A percentile compares a stretch with the other conserved stretches of the same genome.
phyloP scores from a whole-genome alignment of 371 early-diverging fungal species.

The Mortierella sp. region DNA sequence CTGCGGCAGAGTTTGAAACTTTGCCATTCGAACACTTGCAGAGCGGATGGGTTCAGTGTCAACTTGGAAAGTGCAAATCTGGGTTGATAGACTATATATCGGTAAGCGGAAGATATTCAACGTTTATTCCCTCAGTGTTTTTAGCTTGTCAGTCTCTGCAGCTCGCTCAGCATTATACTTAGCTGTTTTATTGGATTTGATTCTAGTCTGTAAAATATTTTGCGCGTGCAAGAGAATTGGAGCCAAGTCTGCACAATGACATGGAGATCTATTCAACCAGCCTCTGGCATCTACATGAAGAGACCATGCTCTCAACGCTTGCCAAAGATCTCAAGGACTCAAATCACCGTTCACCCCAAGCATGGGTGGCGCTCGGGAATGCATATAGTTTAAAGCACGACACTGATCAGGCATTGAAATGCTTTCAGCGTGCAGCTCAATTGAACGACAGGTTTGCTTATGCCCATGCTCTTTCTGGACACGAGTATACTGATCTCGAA shows the following conservation, averaged over 20 bases:
- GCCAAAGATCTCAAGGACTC: constrained; percentile 74
- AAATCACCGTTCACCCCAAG: constrained; percentile 73
- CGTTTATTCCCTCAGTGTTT: neutral
- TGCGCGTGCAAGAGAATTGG: constrained; percentile 61
- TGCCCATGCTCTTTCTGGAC: constrained; percentile 84
- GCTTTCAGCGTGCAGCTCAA: constrained; percentile 81
- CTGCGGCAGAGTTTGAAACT: constrained; percentile 58
- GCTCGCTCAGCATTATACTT: too few relatives aligned
- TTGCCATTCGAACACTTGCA: constrained; percentile 62
- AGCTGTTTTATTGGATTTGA: neutral
- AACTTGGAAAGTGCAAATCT: constrained; percentile 71
- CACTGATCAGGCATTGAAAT: constrained; percentile 78
- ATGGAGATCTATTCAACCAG: constrained; percentile 84
- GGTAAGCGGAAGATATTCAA: constrained; percentile 39
- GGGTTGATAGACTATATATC: constrained; percentile 67
- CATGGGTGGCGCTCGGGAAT: constrained; percentile 86
- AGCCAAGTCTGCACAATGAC: constrained; percentile 72
- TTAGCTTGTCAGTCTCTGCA: neutral
- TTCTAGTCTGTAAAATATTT: constrained; percentile 62
- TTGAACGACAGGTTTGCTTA: constrained; percentile 76
- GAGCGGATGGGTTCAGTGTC: constrained; percentile 68
- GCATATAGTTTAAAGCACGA: constrained; percentile 78
- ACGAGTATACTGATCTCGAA: constrained; percentile 80
- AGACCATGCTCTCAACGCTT: constrained; percentile 73
- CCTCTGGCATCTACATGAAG: constrained; percentile 81